Conservation (phyloP, 2,329 filamentous ascomycete species). For the Colletotrichum coccodes region DNA sequence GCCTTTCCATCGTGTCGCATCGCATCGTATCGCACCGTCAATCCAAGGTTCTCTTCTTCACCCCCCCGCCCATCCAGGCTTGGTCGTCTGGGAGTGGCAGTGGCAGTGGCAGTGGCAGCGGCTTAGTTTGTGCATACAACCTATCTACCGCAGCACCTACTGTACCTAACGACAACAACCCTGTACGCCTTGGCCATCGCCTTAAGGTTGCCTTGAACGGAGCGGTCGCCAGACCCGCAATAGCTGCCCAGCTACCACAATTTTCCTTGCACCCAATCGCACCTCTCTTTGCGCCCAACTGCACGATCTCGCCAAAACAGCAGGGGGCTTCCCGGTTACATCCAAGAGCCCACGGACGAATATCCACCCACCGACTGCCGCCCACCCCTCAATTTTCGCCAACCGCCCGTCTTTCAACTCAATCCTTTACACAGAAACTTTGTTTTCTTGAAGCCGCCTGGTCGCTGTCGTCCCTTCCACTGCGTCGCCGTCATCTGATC, state of each 20-base stretch:
- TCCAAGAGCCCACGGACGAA: slow-evolving; percentile 30
- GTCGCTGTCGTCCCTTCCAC: slow-evolving; percentile 11
- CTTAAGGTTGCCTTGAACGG: slow-evolving; percentile 22
- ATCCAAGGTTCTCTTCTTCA: not conserved
- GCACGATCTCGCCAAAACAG: slow-evolving; percentile 32
- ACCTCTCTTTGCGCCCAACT: slow-evolving; percentile 34
- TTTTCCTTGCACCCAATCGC: slow-evolving; percentile 33
- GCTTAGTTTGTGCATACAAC: slow-evolving; percentile 30
- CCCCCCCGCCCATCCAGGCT: not conserved
- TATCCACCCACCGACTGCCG: slow-evolving; percentile 32
- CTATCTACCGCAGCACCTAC: not conserved
- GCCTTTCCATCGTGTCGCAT: slow-evolving; percentile 3
- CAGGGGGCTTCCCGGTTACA: slow-evolving; percentile 32
- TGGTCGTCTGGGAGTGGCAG: slow-evolving; percentile 1
- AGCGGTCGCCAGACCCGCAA: slow-evolving; percentile 33
- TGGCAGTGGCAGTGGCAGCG: slow-evolving; percentile 26
- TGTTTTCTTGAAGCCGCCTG: not conserved
- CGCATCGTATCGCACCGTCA: slow-evolving; percentile 20
- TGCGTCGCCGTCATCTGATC: slow-evolving; percentile 22
- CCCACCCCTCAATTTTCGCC: slow-evolving; percentile 33
- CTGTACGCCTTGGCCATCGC: slow-evolving; percentile 12
- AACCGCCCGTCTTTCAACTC: slow-evolving; percentile 25
- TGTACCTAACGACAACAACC: not conserved
- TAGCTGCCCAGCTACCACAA: slow-evolving; percentile 35
- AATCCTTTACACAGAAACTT: slow-evolving; percentile 3